Evolutionary conservation across 495 filamentous ascomycete genomes (phyloP), one percentile per base, ranked within the genome.

Genomic region (Choiromyces venosus): DNA sequence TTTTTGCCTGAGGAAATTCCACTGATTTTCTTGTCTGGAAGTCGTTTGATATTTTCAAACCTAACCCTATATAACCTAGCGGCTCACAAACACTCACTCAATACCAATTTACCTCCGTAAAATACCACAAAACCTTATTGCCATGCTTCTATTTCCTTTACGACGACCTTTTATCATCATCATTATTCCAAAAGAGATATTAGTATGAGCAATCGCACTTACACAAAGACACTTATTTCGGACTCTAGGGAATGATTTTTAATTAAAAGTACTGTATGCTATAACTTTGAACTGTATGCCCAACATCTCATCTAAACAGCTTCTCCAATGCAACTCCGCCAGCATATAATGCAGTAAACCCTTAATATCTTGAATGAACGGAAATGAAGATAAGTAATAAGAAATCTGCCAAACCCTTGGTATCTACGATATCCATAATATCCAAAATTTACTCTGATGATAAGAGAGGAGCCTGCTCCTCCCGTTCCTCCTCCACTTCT

Each of bases 401-500:
- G 25, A 9, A 18, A 61, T 33, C 25, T 14, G 25, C 52, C 25
- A 61, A 61, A 61, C 52, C 25, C 52, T 33, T 4, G 12, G 10
- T 16, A 33, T 16, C 52, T 33, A 33, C 33, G 12, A 33, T 29
- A 61, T 61, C 52, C 25, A 61, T 61, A 33, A 33, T 14, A 61
- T 29, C 10, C 37, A 68, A 2, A 1, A 46, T 35, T 16, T 68
- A 38, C 25, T 8, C 19, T 18, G 29, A 44, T 68, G 66, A 25
- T 10, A 33, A 44, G 33, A 68, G 35, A 6, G 33, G 67, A 19
- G 29, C 16, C 18, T 37, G 16, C 19, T 67, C 69, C 68, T n/a
- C 75, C 14, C 0, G 37, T 12, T 33, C 70, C 33, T 38, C 76
- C 25, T 78, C 74, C 2, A 42, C 37, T 37, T 44, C 66, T 35